phyloP scores from a whole-genome alignment of 106 monocot genomes.

The Dioscorea alata region DNA sequence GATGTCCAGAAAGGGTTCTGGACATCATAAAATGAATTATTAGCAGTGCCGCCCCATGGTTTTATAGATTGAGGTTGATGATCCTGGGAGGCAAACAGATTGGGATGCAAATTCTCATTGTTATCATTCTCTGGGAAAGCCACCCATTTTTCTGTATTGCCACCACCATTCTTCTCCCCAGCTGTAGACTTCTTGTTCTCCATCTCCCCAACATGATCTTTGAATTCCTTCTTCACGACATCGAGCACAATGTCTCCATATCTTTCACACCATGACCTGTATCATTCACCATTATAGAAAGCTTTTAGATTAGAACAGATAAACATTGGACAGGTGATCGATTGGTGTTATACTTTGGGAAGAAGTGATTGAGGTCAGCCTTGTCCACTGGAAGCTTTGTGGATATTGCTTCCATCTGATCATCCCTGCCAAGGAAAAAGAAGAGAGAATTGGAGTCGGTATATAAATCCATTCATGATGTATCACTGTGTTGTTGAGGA shows the following conservation, averaged over 20 bases:
- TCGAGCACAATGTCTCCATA: conserved; percentile 62
- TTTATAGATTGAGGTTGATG: background rate
- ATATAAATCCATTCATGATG: background rate
- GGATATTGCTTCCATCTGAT: conserved; percentile 59
- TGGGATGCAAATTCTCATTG: conserved; percentile 51
- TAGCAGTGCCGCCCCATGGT: background rate
- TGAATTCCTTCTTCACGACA: conserved; percentile 75
- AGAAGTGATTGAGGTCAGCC: conserved; percentile 45
- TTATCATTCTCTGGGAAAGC: conserved; percentile 24
- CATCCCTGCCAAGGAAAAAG: conserved; percentile 20
- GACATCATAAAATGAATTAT: conserved; percentile 28
- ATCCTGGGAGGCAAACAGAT: conserved; percentile 35
- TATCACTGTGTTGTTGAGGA: background rate
- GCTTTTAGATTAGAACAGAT: background rate
- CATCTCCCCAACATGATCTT: conserved; percentile 67
- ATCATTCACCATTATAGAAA: background rate
- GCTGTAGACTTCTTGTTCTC: conserved; percentile 20
- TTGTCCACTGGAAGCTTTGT: conserved; percentile 48
- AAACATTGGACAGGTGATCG: too few species aligned
- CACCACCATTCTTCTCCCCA: background rate
- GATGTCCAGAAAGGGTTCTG: conserved; percentile 30
- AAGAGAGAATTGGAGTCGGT: too few species aligned
- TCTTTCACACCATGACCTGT: conserved; percentile 64
- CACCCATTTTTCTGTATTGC: conserved; percentile 8
- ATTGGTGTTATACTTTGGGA: conserved; percentile 32